Conservation (phyloP, 2,329 filamentous ascomycete genomes). For the Monosporascus sp. region DNA sequence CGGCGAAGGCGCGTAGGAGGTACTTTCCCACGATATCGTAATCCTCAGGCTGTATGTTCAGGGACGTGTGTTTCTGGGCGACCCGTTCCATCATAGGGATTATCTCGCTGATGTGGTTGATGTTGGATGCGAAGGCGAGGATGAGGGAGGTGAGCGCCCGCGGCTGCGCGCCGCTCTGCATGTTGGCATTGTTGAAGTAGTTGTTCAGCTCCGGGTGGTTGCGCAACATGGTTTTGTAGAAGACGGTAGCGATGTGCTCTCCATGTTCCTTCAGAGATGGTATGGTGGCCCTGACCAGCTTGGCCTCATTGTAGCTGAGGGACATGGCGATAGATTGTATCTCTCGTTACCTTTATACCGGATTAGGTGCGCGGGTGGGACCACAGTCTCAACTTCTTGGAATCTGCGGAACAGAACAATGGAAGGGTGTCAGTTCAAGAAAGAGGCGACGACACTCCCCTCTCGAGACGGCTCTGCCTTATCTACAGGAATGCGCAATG, state of each 20-base stretch:
- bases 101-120: conserved; percentile 55
- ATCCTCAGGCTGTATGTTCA: conserved; percentile 63
- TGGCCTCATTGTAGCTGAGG: conserved; percentile 51
- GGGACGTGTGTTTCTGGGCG: conserved; percentile 69
- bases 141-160: conserved; percentile 59
- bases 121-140: conserved; percentile 66
- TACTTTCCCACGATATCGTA: conserved; percentile 67
- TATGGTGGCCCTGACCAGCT: conserved; percentile 64
- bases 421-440: no score
- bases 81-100: conserved; percentile 49
- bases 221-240: conserved; percentile 64
- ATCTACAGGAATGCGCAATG: no score
- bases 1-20: conserved; percentile 60
- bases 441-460: no score
- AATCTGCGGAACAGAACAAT: no score
- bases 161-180: conserved; percentile 57
- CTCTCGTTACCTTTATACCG: no score
- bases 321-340: conserved; percentile 12
- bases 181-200: conserved; percentile 66
- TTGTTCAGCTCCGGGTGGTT: conserved; percentile 62
- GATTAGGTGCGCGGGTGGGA: no score
- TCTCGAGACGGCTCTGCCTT: no score
- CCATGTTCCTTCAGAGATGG: conserved; percentile 65
- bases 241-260: conserved; percentile 61
- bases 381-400: no score